Conservation (phyloP, 306 rosid genomes). For the Hippophae tibetana region DNA sequence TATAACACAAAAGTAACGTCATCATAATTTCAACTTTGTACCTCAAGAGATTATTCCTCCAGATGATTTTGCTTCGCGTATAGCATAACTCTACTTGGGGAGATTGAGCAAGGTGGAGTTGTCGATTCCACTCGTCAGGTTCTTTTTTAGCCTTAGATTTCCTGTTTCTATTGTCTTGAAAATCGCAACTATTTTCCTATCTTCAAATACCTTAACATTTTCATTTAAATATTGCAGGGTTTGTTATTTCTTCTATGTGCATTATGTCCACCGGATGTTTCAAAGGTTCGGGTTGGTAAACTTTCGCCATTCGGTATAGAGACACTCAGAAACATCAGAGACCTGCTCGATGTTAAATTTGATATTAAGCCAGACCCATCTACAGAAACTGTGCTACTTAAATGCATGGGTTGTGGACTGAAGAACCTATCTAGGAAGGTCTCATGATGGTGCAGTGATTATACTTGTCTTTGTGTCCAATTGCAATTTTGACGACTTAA, state of each 20-base stretch:
- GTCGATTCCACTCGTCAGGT: conserved; percentile 96
- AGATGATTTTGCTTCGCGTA: conserved; percentile 48
- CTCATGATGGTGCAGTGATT: conserved; percentile 22
- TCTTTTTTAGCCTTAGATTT: conserved; percentile 13
- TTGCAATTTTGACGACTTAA: too few relatives aligned
- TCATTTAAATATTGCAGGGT: conserved; percentile 41
- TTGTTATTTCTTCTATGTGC: conserved; percentile 81
- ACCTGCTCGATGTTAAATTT: conserved; percentile 63
- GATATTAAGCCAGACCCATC: conserved; percentile 62
- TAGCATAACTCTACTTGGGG: conserved; percentile 62
- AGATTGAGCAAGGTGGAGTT: conserved; percentile 76
- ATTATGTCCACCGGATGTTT: conserved; percentile 66
- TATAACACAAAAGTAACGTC: too few relatives aligned
- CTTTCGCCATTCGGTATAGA: conserved; percentile 68
- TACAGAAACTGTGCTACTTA: conserved; percentile 52
- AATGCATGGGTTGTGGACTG: conserved; percentile 65
- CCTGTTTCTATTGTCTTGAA: neutral
- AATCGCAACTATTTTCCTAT: neutral
- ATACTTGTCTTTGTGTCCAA: too few relatives aligned
- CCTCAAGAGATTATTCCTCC: conserved; percentile 47
- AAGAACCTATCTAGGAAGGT: conserved; percentile 69
- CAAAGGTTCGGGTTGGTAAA: conserved; percentile 81
- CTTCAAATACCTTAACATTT: neutral
- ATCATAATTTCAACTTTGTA: too few relatives aligned
- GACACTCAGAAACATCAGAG: conserved; percentile 59